A percentile compares a stretch with the other conserved stretches of the same genome.
Evolutionary conservation across 306 rosid species (phyloP).

Genomic region (Quercus berberidifolia): DNA sequence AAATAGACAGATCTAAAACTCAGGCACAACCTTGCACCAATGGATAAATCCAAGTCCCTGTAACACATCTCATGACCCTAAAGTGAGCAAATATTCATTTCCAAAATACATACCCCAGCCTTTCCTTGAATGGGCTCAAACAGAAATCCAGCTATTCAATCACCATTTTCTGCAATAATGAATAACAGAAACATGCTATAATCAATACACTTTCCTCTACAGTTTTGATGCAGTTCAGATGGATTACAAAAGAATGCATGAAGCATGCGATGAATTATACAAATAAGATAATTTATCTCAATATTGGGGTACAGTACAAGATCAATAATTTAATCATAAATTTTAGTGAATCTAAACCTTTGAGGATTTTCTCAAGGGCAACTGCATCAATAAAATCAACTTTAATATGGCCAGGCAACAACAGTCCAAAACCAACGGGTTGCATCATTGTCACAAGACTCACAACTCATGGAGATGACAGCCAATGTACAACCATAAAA

Average conservation of each 20-base stretch:
- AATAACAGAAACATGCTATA: conserved; percentile 13
- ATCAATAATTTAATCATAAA: background rate
- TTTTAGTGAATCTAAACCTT: conserved; percentile 43
- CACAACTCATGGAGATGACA: conserved; percentile 85
- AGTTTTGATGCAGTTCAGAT: background rate
- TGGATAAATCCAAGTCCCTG: background rate
- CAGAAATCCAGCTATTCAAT: conserved; percentile 79
- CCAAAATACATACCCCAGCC: conserved; percentile 68
- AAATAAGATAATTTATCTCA: background rate
- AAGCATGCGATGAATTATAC: background rate
- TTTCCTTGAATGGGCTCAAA: conserved; percentile 98
- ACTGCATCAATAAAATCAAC: conserved; percentile 89
- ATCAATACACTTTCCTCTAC: conserved; percentile 10
- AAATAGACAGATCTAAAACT: conserved; percentile 1
- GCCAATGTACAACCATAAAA: conserved; percentile 95
- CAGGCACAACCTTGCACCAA: background rate
- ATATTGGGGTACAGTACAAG: background rate
- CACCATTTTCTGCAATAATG: conserved; percentile 64
- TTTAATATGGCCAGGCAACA: conserved; percentile 86
- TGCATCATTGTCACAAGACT: conserved; percentile 72
- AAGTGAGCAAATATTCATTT: background rate
- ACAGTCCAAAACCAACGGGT: conserved; percentile 89
- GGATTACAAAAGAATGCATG: background rate
- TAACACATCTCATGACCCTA: background rate
- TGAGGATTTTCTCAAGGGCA: conserved; percentile 67